Evolutionary conservation across 2,329 filamentous ascomycete genomes (phyloP).

Genomic region (Alternaria metachromatica): DNA sequence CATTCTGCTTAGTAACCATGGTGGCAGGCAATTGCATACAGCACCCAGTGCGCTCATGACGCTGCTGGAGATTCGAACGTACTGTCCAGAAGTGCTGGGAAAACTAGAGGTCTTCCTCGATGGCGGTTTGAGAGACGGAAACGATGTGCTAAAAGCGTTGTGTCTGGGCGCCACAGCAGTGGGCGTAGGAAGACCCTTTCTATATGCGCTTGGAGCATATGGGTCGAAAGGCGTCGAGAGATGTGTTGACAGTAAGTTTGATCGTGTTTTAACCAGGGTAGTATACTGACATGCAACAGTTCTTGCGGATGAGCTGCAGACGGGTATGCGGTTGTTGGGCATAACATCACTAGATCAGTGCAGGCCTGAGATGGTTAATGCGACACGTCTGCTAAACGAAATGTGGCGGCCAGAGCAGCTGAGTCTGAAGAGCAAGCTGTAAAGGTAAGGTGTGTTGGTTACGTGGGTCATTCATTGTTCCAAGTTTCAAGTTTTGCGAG

Average conservation of each 20-base stretch:
- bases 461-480: background rate
- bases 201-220: conserved; percentile 50
- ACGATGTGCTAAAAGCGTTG: conserved; percentile 49
- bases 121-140: conserved; percentile 47
- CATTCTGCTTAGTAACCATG: conserved; percentile 61
- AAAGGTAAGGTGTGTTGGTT: background rate
- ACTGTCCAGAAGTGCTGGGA: conserved; percentile 45
- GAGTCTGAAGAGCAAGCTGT: conserved; percentile 34
- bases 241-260: conserved; percentile 45
- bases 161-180: conserved; percentile 50
- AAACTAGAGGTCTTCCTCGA: conserved; percentile 49
- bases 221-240: conserved; percentile 46
- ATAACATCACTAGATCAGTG: conserved; percentile 67
- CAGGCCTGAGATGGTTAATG: conserved; percentile 67
- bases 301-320: conserved; percentile 66
- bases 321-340: conserved; percentile 70
- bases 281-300: conserved; percentile 35
- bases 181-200: conserved; percentile 46
- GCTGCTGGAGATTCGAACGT: conserved; percentile 47
- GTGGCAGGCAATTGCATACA: conserved; percentile 60
- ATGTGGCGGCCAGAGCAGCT: conserved; percentile 43
- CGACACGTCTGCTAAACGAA: conserved; percentile 42
- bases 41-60: conserved; percentile 47
- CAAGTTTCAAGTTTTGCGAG: background rate
- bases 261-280: background rate